Evolutionary conservation across 2,329 filamentous ascomycete species (phyloP).

Genomic region (Elsinoe fawcettii): DNA sequence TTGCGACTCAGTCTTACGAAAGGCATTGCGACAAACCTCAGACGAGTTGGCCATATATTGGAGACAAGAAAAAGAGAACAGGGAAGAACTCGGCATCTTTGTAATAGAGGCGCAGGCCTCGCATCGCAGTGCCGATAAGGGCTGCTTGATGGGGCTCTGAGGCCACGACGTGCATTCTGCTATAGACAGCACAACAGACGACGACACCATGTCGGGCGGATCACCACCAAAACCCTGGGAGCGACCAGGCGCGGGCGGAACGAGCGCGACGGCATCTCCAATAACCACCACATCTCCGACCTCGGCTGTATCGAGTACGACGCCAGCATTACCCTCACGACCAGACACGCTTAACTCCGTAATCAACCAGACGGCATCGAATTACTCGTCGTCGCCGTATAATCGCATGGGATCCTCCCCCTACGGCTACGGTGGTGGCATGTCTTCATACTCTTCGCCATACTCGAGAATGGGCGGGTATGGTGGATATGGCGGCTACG

Average conservation of each 20-base stretch:
- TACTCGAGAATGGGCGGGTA: slow-evolving; percentile 44
- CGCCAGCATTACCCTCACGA: slow-evolving; percentile 70
- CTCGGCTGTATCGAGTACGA: slow-evolving; percentile 28
- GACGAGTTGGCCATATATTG: neutral
- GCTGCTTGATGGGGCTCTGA: slow-evolving; percentile 1
- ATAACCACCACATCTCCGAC: slow-evolving; percentile 36
- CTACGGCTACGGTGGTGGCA: slow-evolving; percentile 41
- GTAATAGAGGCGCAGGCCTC: slow-evolving; percentile 2
- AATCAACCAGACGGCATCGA: slow-evolving; percentile 80
- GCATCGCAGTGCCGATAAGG: neutral
- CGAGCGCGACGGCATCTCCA: slow-evolving; percentile 32
- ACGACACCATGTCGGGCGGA: slow-evolving; percentile 17
- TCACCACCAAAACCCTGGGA: slow-evolving; percentile 99
- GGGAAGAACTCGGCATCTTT: neutral
- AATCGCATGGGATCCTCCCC: slow-evolving; percentile 43
- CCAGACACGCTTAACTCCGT: slow-evolving; percentile 69
- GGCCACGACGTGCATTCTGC: neutral
- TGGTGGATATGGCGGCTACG: slow-evolving; percentile 30
- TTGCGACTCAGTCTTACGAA: neutral
- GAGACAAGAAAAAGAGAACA: neutral
- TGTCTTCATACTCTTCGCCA: slow-evolving; percentile 46
- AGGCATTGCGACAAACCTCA: neutral
- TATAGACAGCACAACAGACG: neutral
- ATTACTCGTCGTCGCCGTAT: slow-evolving; percentile 52
- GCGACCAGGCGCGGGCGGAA: slow-evolving; percentile 52